phyloP scores from a whole-genome alignment of 257 asterid genomes.

The Nemophila menziesii region DNA sequence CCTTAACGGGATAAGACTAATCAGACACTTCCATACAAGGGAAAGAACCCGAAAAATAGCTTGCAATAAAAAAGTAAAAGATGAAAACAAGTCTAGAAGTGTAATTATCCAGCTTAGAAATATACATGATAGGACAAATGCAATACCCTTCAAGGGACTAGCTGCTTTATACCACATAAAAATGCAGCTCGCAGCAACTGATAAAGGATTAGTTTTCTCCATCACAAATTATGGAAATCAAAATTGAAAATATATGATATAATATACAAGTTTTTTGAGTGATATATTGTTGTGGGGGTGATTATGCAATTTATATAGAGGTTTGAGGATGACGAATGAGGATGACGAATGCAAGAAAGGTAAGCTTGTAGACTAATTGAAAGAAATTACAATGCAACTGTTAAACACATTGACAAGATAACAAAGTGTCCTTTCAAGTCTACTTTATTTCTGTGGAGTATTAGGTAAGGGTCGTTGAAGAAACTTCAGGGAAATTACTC shows the following conservation, averaged over 20 bases:
- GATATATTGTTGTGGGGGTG: background rate
- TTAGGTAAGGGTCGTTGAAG: constrained; percentile 2
- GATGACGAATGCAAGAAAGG: too few relatives aligned
- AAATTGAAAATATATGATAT: background rate
- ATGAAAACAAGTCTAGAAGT: constrained; percentile 22
- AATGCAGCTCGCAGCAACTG: background rate
- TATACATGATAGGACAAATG: constrained; percentile 15
- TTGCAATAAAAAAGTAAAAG: constrained; percentile 6
- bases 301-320: constrained; percentile 2
- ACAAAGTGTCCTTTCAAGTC: background rate
- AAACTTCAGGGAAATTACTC: constrained; percentile 1
- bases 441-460: constrained; percentile 1
- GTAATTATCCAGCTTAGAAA: constrained; percentile 14
- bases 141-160: constrained; percentile 15
- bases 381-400: constrained; percentile 11
- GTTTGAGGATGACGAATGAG: background rate
- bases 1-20: constrained; percentile 1
- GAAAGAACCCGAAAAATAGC: constrained; percentile 1
- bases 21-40: background rate
- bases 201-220: constrained; percentile 8
- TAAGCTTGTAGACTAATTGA: background rate
- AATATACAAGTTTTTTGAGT: background rate
- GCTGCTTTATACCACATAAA: constrained; percentile 13
- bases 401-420: background rate
- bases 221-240: background rate